A percentile compares a stretch with the other conserved stretches of the same genome.
phyloP scores from a whole-genome alignment of 305 asterid species.

The Fraxinus ornus region DNA sequence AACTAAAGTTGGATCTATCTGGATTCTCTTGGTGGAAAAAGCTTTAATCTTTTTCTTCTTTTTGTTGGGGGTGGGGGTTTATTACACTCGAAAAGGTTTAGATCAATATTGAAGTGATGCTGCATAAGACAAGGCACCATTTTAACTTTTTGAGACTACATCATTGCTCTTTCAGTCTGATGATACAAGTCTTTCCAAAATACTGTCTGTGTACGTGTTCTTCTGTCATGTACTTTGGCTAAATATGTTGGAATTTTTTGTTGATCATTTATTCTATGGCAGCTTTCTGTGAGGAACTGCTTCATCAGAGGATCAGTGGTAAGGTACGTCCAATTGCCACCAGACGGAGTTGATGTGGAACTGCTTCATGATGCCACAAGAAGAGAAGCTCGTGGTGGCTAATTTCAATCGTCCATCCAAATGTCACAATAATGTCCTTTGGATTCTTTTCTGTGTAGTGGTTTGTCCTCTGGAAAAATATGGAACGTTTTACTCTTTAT shows the following conservation, averaged over 20 bases:
- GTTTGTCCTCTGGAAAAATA: background rate
- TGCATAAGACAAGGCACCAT: background rate
- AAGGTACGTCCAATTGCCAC: conserved; percentile 92
- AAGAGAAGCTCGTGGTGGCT: conserved; percentile 96
- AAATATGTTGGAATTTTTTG: conserved; percentile 4
- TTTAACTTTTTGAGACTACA: background rate
- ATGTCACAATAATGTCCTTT: background rate
- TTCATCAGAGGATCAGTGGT: conserved; percentile 98
- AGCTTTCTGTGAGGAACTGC: conserved; percentile 97
- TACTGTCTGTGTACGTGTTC: background rate
- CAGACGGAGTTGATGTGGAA: conserved; percentile 94
- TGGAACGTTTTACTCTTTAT: conserved; percentile 19
- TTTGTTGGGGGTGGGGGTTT: background rate
- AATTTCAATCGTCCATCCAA: conserved; percentile 1
- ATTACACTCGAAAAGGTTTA: background rate
- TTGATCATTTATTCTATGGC: conserved; percentile 24
- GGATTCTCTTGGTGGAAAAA: background rate
- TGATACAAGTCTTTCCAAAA: background rate
- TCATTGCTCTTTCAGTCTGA: background rate
- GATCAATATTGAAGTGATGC: background rate
- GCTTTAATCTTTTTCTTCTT: background rate
- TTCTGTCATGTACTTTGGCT: background rate
- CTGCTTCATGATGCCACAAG: conserved; percentile 97
- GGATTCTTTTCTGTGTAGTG: background rate
- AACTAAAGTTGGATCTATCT: background rate